A percentile compares a stretch with the other conserved stretches of the same genome.
These are phyloP conservation scores for Candida patagonica DNA, from an alignment of 805 yeast species.

Conservation along the genomic window DNA sequence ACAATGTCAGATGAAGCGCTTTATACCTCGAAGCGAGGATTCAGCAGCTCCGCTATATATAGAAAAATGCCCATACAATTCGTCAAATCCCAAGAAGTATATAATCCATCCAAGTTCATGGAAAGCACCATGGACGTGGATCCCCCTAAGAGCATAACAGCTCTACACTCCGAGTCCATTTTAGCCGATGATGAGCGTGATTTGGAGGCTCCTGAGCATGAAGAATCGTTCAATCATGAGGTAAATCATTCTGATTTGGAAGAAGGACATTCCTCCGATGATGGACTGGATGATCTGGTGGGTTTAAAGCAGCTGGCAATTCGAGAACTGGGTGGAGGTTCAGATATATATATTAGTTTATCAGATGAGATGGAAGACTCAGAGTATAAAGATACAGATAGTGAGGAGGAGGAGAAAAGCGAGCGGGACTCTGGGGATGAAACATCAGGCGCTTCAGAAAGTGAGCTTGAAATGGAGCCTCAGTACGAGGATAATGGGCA, in stretches of 20 bases:
- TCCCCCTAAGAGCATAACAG: conserved; percentile 5
- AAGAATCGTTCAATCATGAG: neutral
- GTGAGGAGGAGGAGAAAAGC: neutral
- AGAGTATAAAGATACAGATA: conserved; percentile 8
- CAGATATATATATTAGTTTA: conserved; percentile 5
- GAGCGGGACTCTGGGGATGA: neutral
- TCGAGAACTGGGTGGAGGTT: conserved; percentile 12
- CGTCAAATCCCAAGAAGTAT: conserved; percentile 2
- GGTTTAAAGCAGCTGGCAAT: conserved; percentile 9
- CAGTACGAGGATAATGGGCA: conserved; percentile 3
- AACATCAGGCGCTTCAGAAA: too few relatives aligned
- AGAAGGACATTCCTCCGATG: conserved; percentile 2
- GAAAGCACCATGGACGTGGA: neutral
- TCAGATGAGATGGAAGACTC: conserved; percentile 2
- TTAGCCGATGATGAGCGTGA: neutral
- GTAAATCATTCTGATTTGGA: neutral
- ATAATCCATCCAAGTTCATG: neutral
- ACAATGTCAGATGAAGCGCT: conserved; percentile 3
- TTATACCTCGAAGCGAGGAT: neutral
- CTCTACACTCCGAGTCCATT: neutral
- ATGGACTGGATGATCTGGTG: conserved; percentile 6
- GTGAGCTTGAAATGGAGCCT: neutral
- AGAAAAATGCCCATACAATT: conserved; percentile 8
- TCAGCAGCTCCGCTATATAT: neutral
- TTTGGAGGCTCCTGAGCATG: too few relatives aligned